Evolutionary conservation across 257 asterid genomes (phyloP), one percentile per base, ranked within the genome.

Genomic region (Primulina huaijiensis): DNA sequence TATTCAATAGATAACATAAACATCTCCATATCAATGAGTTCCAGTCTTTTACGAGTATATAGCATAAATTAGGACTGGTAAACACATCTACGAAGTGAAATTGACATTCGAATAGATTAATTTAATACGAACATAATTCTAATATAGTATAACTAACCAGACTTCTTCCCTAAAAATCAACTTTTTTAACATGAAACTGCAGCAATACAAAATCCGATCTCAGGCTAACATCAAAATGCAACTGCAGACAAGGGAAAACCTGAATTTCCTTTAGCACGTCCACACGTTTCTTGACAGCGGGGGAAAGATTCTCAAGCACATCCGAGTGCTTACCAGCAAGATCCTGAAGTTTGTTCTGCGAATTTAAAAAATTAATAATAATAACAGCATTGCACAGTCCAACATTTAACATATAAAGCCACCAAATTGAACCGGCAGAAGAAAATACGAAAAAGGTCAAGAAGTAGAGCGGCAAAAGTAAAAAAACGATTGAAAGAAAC

Each of bases 261-360:
- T 89, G 96, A 31, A 89, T 81, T 58, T 79, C 89, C 74, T 82
- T 83, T 2, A 89, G 81, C 50, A 37, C 77, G 40, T 89, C 93
- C 50, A 89, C 96, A 6, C 90, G 92, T 60, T 85, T 89, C 66
- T 85, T 80, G 12, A 87, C 89, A 56, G 16, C 64, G 6, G 86
- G 85, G 8, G 88, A 23, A 67, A 87, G 68, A 65, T 37, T 80
- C 75, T 89, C 93, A 1, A 89, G 86, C 75, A 86, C 82, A 58
- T 80, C 85, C 7, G 86, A 75, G 79, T 81, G 96, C 74, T 86
- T 79, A 55, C 87, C 87, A 29, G 89, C 83, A 58, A 86, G 83
- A 77, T 80, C 90, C 78, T 86, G 89, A 61, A 84, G 85, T 63
- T 88, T 86, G 77, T 80, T 77, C 90, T 88, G 85, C 81, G 82